Base-by-base conservation (phyloP, 345 rosid species). In the Sisymbrium altissimum region DNA sequence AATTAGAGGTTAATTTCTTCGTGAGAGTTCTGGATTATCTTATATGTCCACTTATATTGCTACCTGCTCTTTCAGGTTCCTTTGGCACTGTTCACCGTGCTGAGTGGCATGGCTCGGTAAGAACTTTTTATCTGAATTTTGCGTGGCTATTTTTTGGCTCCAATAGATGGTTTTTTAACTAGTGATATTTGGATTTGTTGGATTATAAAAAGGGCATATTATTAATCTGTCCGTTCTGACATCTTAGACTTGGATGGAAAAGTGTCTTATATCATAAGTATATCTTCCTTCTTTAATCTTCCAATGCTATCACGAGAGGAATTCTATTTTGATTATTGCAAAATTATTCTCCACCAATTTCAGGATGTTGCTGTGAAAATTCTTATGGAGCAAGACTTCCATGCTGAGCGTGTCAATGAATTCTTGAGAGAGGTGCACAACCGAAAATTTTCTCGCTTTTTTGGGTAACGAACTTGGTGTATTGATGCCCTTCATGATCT, bases 311-410 rank as follows among this genome's bases (percentile, higher is more conserved):
- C 30, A 21, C 21, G 10, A 54, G 19, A 13, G 19, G n/a, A 35
- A 55, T 9, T 45, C 12, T 64, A 46, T 19, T 77, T 52, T 66
- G n/a, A 15, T 40, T 2, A 41, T 50, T 32, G 59, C 58, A 43
- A 50, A 49, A 53, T 33, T 25, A 27, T 18, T 36, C 9, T 35
- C 36, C 38, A 55, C 52, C 72, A 74, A 76, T 53, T 78, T 32
- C 86, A 96, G 99, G 98, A 96, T 81, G 99, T 96, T 79, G 99
- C 99, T 19, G 99, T 96, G 85, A 96, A 96, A 88, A 90, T 92
- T 80, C 98, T 96, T 77, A 96, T 96, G 99, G 99, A 92, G 78
- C 99, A 96, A 84, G 99, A 92, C 63, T 86, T 86, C 74, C 96
- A 86, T 78, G 88, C 84, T 38, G 99, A 96, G 77, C 92, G 88